Conservation (phyloP, 2,329 filamentous ascomycete genomes). For the Fusarium camptoceras region DNA sequence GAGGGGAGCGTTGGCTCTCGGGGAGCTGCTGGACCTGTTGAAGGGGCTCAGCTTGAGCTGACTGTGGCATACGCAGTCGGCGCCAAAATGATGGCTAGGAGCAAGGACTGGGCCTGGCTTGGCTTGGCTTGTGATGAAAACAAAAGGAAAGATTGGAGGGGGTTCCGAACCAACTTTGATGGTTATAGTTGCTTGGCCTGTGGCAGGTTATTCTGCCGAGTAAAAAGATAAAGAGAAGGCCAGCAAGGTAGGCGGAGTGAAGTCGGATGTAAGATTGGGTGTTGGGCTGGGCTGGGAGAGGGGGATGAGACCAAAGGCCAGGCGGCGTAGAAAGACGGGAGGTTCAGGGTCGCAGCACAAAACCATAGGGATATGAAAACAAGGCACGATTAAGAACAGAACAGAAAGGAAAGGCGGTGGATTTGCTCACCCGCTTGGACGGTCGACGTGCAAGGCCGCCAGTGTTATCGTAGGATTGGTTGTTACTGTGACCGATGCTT, state of each 20-base stretch:
- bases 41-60: constrained; percentile 40
- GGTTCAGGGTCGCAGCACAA: constrained; percentile 33
- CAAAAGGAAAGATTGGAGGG: constrained; percentile 42
- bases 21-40: constrained; percentile 49
- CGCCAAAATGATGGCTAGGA: constrained; percentile 36
- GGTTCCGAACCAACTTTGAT: constrained; percentile 31
- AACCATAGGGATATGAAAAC: constrained; percentile 25
- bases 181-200: constrained; percentile 36
- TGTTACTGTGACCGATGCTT: constrained; percentile 46
- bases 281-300: constrained; percentile 33
- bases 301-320: constrained; percentile 16
- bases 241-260: constrained; percentile 24
- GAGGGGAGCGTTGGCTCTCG: constrained; percentile 46
- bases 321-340: constrained; percentile 13
- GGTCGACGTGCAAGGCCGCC: constrained; percentile 63
- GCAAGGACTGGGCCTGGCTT: constrained; percentile 25
- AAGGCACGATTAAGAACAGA: constrained; percentile 54
- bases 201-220: constrained; percentile 27
- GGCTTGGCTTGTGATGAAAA: constrained; percentile 37
- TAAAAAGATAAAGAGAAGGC: constrained; percentile 8
- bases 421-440: constrained; percentile 69
- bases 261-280: constrained; percentile 28
- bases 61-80: constrained; percentile 18
- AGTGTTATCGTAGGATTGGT: constrained; percentile 61
- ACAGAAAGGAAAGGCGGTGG: constrained; percentile 53